Evolutionary conservation across 148 eudicot genomes (phyloP).

Genomic region (Persicaria tinctoria): DNA sequence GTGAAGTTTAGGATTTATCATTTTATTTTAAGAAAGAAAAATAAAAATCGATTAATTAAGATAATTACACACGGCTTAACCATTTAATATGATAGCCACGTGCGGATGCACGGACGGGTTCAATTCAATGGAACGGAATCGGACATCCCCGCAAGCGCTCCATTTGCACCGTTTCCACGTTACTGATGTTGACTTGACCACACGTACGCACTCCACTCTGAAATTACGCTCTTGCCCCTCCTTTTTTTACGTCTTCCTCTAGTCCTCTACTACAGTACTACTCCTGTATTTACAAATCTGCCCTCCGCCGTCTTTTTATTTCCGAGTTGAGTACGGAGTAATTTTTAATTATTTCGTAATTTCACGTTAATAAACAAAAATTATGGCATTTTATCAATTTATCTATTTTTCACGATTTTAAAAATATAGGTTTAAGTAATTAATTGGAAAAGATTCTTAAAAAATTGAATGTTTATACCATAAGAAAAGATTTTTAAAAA

Average conservation of each 20-base stretch:
- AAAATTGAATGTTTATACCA: too few relatives aligned
- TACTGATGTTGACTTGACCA: slow-evolving; percentile 1
- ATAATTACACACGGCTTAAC: background rate
- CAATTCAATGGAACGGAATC: background rate
- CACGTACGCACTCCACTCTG: background rate
- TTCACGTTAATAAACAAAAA: too few relatives aligned
- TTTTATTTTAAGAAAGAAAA: too few relatives aligned
- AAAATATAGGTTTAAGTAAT: too few relatives aligned
- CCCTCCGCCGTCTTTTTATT: background rate
- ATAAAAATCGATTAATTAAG: background rate
- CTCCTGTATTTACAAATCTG: background rate
- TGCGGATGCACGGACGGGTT: slow-evolving; percentile 2
- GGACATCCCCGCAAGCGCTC: background rate
- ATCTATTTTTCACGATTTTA: too few relatives aligned
- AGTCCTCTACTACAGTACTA: background rate
- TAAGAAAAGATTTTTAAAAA: too few relatives aligned
- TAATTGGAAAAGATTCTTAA: too few relatives aligned
- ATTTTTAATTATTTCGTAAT: too few relatives aligned
- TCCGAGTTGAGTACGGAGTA: too few relatives aligned
- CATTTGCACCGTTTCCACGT: background rate
- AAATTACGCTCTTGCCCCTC: background rate
- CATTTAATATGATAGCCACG: background rate
- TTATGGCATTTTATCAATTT: too few relatives aligned
- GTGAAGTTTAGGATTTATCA: too few relatives aligned
- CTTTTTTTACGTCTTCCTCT: too few relatives aligned